Evolutionary conservation across 345 rosid species (phyloP).

Genomic region (Murraya koenigii): DNA sequence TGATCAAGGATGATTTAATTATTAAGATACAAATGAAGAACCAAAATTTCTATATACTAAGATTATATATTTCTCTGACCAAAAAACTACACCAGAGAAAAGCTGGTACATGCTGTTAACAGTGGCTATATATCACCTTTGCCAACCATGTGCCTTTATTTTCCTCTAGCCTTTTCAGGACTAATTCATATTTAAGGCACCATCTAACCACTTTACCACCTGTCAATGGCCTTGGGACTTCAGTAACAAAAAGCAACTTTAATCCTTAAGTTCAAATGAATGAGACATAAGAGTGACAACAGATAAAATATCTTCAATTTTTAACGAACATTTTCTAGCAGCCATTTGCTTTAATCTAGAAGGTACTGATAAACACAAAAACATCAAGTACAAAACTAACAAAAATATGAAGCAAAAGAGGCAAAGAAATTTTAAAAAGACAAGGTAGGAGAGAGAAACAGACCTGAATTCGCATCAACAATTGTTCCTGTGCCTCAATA

Average conservation of each 20-base stretch:
- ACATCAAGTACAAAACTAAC: neutral
- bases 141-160: neutral
- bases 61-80: neutral
- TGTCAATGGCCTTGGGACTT: neutral
- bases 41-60: neutral
- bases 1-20: neutral
- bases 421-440: neutral
- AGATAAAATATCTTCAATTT: neutral
- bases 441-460: constrained; percentile 2
- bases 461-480: constrained; percentile 92
- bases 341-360: neutral
- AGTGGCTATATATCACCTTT: neutral
- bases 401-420: neutral
- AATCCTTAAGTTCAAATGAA: neutral
- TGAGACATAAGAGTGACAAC: neutral
- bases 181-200: neutral
- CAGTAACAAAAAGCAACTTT: neutral
- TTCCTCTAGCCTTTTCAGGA: neutral
- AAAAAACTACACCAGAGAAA: neutral
- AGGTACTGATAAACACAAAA: neutral
- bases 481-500: constrained; percentile 88
- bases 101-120: neutral
- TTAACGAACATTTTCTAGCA: neutral
- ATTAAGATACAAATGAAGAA: neutral
- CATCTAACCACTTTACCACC: constrained; percentile 4